A percentile compares a stretch with the other conserved stretches of the same genome.
Conservation (phyloP, 1,284 basidiomycete genomes). For the Cutaneotrichosporon arboriforme region DNA sequence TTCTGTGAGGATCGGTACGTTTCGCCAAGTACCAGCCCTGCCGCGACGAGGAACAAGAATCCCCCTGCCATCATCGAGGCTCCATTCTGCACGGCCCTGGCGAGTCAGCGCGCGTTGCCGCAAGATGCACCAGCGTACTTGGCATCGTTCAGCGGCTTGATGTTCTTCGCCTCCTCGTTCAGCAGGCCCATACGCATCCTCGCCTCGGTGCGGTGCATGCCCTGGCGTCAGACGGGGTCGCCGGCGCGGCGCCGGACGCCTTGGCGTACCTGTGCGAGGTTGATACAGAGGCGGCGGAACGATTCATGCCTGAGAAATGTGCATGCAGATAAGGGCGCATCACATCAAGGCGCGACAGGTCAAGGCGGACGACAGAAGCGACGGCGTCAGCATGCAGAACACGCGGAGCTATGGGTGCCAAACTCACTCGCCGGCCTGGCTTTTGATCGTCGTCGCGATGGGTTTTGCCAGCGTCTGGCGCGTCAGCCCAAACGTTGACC, state of each 20-base stretch:
- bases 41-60: conserved; percentile 76
- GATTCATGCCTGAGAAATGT: conserved; percentile 62
- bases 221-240: conserved; percentile 18
- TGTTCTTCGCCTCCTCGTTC: conserved; percentile 67
- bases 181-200: conserved; percentile 70
- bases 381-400: neutral
- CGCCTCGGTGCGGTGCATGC: conserved; percentile 72
- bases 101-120: neutral
- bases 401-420: neutral
- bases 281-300: conserved; percentile 69
- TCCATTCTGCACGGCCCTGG: conserved; percentile 80
- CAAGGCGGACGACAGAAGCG: neutral
- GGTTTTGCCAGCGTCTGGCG: conserved; percentile 77
- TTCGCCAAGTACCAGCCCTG: conserved; percentile 69
- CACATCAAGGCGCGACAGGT: neutral
- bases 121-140: conserved; percentile 56
- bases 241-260: too few species aligned
- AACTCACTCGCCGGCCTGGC: conserved; percentile 71
- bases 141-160: conserved; percentile 76
- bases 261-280: conserved; percentile 62
- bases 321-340: neutral
- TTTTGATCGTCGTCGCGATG: conserved; percentile 67
- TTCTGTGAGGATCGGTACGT: conserved; percentile 69
- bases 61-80: conserved; percentile 79
- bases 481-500: conserved; percentile 9